A percentile compares a stretch with the other conserved stretches of the same genome.
Evolutionary conservation across 768 basidiomycete species (phyloP).

Genomic region (Lentinus brumalis): DNA sequence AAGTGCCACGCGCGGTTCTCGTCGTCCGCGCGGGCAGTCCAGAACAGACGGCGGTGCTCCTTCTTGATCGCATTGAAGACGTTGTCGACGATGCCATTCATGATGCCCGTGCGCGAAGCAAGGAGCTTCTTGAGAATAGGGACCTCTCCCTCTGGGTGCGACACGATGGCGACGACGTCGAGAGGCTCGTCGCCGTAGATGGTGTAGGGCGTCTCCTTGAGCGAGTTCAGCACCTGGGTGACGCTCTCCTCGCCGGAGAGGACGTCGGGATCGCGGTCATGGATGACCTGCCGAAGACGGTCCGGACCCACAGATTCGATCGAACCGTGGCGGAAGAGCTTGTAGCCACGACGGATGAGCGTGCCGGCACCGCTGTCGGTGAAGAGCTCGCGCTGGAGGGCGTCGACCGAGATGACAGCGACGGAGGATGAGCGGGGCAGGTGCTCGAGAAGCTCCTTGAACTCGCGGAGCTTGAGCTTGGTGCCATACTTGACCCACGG

Average conservation of each 20-base stretch:
- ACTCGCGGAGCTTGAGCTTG: conserved; percentile 97
- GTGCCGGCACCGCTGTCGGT: conserved; percentile 98
- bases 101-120: conserved; percentile 81
- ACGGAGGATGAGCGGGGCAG: conserved; percentile 98
- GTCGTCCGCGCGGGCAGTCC: conserved; percentile 96
- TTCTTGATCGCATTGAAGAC: conserved; percentile 96
- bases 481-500: conserved; percentile 99
- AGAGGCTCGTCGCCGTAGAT: conserved; percentile 99
- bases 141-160: conserved; percentile 84
- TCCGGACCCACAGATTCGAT: conserved; percentile 89
- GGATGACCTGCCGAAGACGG: conserved; percentile 90
- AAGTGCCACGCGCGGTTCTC: conserved; percentile 99
- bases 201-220: conserved; percentile 84
- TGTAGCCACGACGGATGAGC: conserved; percentile 97
- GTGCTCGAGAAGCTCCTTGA: conserved; percentile 98
- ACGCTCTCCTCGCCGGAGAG: conserved; percentile 81
- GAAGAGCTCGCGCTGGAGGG: conserved; percentile 97
- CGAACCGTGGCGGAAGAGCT: conserved; percentile 86
- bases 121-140: conserved; percentile 95
- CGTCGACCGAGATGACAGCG: conserved; percentile 92
- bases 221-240: conserved; percentile 79
- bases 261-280: conserved; percentile 94
- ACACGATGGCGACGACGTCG: conserved; percentile 92
- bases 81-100: conserved; percentile 96
- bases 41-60: conserved; percentile 92